A percentile compares a stretch with the other conserved stretches of the same genome.
Conservation (phyloP, 805 yeast species). For the Candida easanensis region DNA sequence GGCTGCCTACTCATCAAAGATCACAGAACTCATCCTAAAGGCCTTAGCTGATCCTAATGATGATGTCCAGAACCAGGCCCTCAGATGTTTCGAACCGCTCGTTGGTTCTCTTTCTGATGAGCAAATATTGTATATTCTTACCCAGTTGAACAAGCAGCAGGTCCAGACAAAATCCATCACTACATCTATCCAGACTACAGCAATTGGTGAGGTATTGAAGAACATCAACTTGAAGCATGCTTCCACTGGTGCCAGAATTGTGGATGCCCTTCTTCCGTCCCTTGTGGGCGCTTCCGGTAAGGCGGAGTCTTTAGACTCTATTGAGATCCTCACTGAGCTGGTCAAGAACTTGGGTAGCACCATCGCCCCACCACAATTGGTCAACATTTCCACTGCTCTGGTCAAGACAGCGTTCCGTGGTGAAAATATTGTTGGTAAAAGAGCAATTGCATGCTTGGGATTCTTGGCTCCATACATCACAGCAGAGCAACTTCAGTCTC, state of each 20-base stretch:
- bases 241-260: constrained; percentile 28
- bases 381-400: constrained; percentile 28
- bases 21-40: constrained; percentile 39
- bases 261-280: constrained; percentile 38
- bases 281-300: constrained; percentile 31
- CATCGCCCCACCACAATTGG: constrained; percentile 36
- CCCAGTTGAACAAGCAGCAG: constrained; percentile 19
- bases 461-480: constrained; percentile 33
- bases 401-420: constrained; percentile 38
- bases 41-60: constrained; percentile 59
- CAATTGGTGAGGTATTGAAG: constrained; percentile 24
- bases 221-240: constrained; percentile 24
- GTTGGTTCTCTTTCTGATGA: constrained; percentile 24
- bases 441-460: constrained; percentile 48
- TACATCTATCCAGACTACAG: constrained; percentile 29
- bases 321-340: constrained; percentile 60
- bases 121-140: constrained; percentile 21
- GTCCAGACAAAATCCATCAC: constrained; percentile 25
- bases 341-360: constrained; percentile 46
- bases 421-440: constrained; percentile 46
- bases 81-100: constrained; percentile 50
- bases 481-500: constrained; percentile 24
- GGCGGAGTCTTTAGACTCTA: constrained; percentile 44
- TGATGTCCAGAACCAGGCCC: constrained; percentile 74
- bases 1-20: constrained; percentile 30